Percentiles rank a stretch among this genome's conserved stretches.
phyloP scores from a whole-genome alignment of 345 rosid species.

The Melastoma malabathricum region DNA sequence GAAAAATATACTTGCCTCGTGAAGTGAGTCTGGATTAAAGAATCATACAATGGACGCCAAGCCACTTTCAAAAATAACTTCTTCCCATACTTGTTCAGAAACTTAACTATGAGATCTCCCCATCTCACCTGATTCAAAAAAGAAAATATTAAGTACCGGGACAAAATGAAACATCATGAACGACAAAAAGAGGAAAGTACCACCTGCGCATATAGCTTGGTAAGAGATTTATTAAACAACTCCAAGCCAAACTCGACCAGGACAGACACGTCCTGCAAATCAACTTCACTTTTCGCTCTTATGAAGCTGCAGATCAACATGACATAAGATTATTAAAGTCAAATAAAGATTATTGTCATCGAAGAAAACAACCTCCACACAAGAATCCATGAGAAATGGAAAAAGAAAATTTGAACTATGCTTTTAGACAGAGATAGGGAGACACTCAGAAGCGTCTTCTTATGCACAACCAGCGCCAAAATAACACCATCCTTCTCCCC shows the following conservation, averaged over 20 bases:
- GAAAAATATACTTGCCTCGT: conserved; percentile 38
- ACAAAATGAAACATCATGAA: too few species aligned
- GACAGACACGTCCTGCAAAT: conserved; percentile 57
- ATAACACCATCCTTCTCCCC: too few species aligned
- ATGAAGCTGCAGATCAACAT: conserved; percentile 41
- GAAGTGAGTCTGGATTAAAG: conserved; percentile 74
- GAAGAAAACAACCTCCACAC: too few species aligned
- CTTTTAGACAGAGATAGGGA: too few species aligned
- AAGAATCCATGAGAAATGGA: too few species aligned
- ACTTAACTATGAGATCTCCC: conserved; percentile 69
- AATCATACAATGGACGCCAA: conserved; percentile 91
- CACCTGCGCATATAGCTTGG: conserved; percentile 85
- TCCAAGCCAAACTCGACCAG: conserved; percentile 60
- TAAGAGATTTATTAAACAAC: conserved; percentile 52
- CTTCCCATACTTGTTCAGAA: conserved; percentile 68
- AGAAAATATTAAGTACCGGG: too few species aligned
- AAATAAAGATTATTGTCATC: too few species aligned
- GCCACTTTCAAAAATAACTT: conserved; percentile 58
- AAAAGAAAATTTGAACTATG: too few species aligned
- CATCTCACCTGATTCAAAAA: conserved; percentile 69
- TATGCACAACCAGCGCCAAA: too few species aligned
- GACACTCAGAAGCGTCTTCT: too few species aligned
- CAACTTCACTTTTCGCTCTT: conserved; percentile 83
- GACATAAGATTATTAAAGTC: background rate
- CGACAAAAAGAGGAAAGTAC: background rate